Conservation (phyloP, 1,284 basidiomycete genomes). For the Cryptococcus sp. region DNA sequence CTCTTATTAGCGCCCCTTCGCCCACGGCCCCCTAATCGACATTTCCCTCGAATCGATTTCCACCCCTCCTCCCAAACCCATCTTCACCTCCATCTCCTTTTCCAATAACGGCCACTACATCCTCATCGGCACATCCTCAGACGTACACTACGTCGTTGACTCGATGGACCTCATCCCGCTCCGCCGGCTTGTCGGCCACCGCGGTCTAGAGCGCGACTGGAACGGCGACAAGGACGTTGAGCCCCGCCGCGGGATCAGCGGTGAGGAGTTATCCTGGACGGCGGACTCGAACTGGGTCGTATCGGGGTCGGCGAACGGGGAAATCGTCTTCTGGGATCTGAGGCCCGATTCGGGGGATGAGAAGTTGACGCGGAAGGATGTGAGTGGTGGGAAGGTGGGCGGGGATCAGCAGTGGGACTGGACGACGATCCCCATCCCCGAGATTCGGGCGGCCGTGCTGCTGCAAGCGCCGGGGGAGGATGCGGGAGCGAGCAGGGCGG, state of each 20-base stretch:
- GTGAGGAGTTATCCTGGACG: conserved; percentile 88
- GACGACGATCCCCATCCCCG: conserved; percentile 64
- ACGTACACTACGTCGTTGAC: conserved; percentile 89
- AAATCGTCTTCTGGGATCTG: conserved; percentile 64
- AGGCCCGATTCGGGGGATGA: neutral
- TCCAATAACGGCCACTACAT: conserved; percentile 85
- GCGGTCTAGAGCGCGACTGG: conserved; percentile 68
- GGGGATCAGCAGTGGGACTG: conserved; percentile 6
- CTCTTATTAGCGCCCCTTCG: conserved; percentile 65
- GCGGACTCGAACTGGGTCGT: conserved; percentile 85
- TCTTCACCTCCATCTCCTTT: conserved; percentile 87
- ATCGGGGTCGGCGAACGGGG: conserved; percentile 69
- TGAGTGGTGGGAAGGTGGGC: conserved; percentile 9
- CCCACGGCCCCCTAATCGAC: conserved; percentile 71
- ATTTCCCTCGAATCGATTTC: conserved; percentile 66
- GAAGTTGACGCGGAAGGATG: conserved; percentile 9
- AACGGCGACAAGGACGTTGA: conserved; percentile 57
- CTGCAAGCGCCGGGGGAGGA: conserved; percentile 29
- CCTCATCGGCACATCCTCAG: conserved; percentile 86
- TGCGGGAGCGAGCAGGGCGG: conserved; percentile 62
- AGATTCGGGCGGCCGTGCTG: conserved; percentile 9
- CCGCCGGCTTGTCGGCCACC: conserved; percentile 76
- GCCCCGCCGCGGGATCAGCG: conserved; percentile 70
- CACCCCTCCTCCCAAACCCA: conserved; percentile 80
- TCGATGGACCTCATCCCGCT: conserved; percentile 78